A percentile compares a stretch with the other conserved stretches of the same genome.
These are phyloP conservation scores for Neurospora hispaniola DNA, from an alignment of 495 filamentous ascomycete species.

Conservation along the genomic window DNA sequence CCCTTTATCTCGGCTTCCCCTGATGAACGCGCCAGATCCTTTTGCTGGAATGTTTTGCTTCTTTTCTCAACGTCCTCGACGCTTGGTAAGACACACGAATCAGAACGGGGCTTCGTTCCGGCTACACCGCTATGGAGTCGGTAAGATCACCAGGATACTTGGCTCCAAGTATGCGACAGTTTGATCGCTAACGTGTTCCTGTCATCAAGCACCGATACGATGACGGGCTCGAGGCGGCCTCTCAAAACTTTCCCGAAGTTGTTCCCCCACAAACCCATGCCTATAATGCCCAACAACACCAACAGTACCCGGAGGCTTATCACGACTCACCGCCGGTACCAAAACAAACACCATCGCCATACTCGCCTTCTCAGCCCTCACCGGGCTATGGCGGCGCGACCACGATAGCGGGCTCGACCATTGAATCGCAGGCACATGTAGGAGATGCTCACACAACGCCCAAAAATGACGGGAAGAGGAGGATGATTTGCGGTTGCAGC, in stretches of 20 bases:
- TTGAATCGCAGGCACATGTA: not conserved
- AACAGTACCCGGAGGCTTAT: not conserved
- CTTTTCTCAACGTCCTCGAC: not conserved
- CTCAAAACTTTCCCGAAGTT: constrained; percentile 30
- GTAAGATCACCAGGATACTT: not conserved
- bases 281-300: constrained; percentile 1
- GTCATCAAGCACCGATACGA: constrained; percentile 17
- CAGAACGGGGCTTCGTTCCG: not conserved
- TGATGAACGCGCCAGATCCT: not conserved
- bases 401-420: not conserved
- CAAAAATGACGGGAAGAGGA: not conserved
- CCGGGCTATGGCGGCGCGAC: constrained; percentile 7
- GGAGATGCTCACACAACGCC: not conserved
- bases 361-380: not conserved
- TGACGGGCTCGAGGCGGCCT: constrained; percentile 29
- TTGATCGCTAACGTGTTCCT: not conserved
- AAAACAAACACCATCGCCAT: not conserved
- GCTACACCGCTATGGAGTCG: not conserved
- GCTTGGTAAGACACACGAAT: not conserved
- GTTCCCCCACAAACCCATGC: constrained; percentile 6
- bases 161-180: not conserved
- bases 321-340: not conserved
- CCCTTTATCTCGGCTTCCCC: not conserved
- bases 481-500: constrained; percentile 25
- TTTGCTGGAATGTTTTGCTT: not conserved